Conservation (phyloP, 2,329 filamentous ascomycete species). For the Clarireedia hainanense region DNA sequence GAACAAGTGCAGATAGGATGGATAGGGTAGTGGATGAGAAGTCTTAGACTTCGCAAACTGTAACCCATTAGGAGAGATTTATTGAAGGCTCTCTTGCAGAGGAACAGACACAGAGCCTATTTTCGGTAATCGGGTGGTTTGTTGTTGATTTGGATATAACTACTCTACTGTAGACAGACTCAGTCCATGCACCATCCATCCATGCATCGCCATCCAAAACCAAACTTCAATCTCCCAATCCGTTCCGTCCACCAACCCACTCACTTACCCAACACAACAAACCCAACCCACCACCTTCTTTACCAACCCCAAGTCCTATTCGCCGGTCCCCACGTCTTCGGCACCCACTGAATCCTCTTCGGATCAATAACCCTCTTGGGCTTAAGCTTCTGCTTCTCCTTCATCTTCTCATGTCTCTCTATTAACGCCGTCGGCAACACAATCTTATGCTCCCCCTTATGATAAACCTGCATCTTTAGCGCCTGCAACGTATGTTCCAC, state of each 20-base stretch:
- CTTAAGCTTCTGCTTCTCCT: constrained; percentile 75
- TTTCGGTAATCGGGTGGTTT: too few relatives aligned
- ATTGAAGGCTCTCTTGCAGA: too few relatives aligned
- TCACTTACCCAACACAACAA: not conserved
- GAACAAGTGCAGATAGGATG: too few relatives aligned
- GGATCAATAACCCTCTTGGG: constrained; percentile 70
- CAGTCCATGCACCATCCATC: not conserved
- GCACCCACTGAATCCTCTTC: constrained; percentile 82
- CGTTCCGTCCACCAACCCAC: not conserved
- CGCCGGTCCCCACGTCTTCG: constrained; percentile 85
- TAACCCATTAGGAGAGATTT: too few relatives aligned
- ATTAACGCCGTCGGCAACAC: constrained; percentile 81
- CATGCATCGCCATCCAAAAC: not conserved
- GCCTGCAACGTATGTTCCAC: constrained; percentile 93
- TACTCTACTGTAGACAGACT: too few relatives aligned
- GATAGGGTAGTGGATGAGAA: too few relatives aligned
- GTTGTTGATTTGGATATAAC: too few relatives aligned
- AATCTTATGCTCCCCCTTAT: constrained; percentile 94
- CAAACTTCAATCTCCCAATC: not conserved
- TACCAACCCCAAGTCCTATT: constrained; percentile 95
- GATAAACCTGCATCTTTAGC: constrained; percentile 90
- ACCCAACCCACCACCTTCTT: not conserved
- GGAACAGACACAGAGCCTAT: too few relatives aligned
- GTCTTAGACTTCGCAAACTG: too few relatives aligned
- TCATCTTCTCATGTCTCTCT: constrained; percentile 52